These are phyloP conservation scores for Ambrosiella beaveri DNA, from an alignment of 2,329 filamentous ascomycete species.

Conservation along the genomic window DNA sequence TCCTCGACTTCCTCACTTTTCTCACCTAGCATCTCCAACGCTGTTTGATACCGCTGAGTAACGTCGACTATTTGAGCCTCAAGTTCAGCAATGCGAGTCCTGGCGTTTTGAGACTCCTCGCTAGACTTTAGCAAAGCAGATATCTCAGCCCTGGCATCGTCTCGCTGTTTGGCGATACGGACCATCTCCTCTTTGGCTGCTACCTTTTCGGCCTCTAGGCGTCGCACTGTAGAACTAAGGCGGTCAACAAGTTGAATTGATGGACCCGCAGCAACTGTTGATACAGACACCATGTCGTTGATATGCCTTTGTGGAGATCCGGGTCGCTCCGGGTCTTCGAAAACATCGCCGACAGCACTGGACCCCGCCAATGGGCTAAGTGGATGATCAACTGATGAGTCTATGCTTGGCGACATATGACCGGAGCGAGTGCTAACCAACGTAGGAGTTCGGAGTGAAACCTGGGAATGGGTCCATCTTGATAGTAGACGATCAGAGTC, in stretches of 20 bases:
- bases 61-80: constrained; percentile 52
- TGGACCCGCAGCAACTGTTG: constrained; percentile 76
- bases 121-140: constrained; percentile 75
- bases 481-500: constrained; percentile 7
- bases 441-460: background rate
- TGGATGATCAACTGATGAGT: constrained; percentile 1
- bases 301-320: constrained; percentile 51
- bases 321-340: constrained; percentile 34
- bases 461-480: constrained; percentile 1
- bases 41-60: constrained; percentile 69
- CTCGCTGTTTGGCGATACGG: constrained; percentile 66
- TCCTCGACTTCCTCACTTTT: constrained; percentile 94
- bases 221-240: constrained; percentile 83
- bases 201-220: constrained; percentile 82
- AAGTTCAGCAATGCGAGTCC: constrained; percentile 42
- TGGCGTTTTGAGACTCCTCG: constrained; percentile 48
- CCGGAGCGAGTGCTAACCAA: constrained; percentile 1
- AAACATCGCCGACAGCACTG: constrained; percentile 1
- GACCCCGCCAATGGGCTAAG: background rate
- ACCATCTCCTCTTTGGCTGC: constrained; percentile 72
- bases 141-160: constrained; percentile 85
- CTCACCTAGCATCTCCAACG: constrained; percentile 86
- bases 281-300: constrained; percentile 75
- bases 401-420: background rate
- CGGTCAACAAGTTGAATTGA: constrained; percentile 90